Evolutionary conservation across 805 yeast species (phyloP).

Genomic region (Teunomyces aglyptinius): DNA sequence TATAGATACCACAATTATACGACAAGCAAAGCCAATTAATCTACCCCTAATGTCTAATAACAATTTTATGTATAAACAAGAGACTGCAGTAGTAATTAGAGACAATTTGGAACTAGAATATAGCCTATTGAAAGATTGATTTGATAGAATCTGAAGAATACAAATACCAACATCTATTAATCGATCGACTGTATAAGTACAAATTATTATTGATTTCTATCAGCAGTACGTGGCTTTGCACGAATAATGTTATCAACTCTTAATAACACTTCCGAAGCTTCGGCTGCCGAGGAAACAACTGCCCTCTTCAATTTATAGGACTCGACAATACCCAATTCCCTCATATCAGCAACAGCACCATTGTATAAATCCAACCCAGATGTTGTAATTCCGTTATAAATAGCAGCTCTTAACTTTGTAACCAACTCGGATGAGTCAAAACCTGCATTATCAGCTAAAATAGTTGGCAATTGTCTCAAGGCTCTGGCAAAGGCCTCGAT

Average conservation of each 20-base stretch:
- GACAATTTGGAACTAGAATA: no score
- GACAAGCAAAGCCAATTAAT: no score
- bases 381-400: conserved; percentile 88
- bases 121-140: neutral
- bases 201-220: conserved; percentile 50
- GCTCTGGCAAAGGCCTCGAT: conserved; percentile 94
- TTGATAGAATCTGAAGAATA: neutral
- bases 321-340: conserved; percentile 90
- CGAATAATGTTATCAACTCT: conserved; percentile 96
- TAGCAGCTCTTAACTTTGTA: conserved; percentile 82
- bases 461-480: conserved; percentile 90
- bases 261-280: conserved; percentile 93
- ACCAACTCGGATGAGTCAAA: conserved; percentile 91
- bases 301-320: conserved; percentile 89
- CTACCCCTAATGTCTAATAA: no score
- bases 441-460: conserved; percentile 96
- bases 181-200: neutral
- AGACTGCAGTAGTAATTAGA: no score
- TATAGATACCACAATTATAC: no score
- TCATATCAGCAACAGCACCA: conserved; percentile 90
- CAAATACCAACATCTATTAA: neutral
- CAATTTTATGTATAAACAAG: no score
- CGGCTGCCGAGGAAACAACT: conserved; percentile 94
- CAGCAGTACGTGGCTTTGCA: conserved; percentile 97
- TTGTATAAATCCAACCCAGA: conserved; percentile 85